phyloP scores from a whole-genome alignment of 2,329 filamentous ascomycete species.

The Aspergillus pseudoterreus region DNA sequence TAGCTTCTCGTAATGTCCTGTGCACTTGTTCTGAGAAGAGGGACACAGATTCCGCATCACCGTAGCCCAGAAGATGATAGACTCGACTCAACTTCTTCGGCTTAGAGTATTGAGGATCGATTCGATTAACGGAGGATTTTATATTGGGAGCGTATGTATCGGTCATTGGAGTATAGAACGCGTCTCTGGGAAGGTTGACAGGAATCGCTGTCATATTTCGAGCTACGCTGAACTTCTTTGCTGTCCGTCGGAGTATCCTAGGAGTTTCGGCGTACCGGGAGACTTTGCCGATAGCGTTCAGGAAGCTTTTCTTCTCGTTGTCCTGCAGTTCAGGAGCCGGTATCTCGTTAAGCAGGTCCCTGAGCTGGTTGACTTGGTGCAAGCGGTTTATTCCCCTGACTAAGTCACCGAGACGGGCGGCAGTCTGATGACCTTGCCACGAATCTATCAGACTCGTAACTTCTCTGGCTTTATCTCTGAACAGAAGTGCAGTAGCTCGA shows the following conservation, averaged over 20 bases:
- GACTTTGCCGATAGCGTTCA: conserved; percentile 35
- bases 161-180: conserved; percentile 16
- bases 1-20: conserved; percentile 5
- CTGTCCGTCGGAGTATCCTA: conserved; percentile 29
- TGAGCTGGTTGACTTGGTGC: conserved; percentile 12
- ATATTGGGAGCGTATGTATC: conserved; percentile 2
- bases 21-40: background rate
- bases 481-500: conserved; percentile 3
- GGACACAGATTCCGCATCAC: conserved; percentile 4
- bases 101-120: background rate
- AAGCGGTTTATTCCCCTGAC: conserved; percentile 28
- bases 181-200: conserved; percentile 25
- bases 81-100: background rate
- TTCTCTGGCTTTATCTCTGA: conserved; percentile 17
- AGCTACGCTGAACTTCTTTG: conserved; percentile 27
- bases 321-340: conserved; percentile 12
- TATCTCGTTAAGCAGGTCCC: conserved; percentile 17
- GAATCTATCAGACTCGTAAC: conserved; percentile 19
- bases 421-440: conserved; percentile 25
- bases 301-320: conserved; percentile 13
- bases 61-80: conserved; percentile 6
- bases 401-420: conserved; percentile 19
- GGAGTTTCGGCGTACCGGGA: conserved; percentile 36
- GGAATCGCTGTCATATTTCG: conserved; percentile 25
- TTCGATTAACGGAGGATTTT: background rate